Conservation (phyloP, 2,329 filamentous ascomycete genomes). For the Tothia fuscella region DNA sequence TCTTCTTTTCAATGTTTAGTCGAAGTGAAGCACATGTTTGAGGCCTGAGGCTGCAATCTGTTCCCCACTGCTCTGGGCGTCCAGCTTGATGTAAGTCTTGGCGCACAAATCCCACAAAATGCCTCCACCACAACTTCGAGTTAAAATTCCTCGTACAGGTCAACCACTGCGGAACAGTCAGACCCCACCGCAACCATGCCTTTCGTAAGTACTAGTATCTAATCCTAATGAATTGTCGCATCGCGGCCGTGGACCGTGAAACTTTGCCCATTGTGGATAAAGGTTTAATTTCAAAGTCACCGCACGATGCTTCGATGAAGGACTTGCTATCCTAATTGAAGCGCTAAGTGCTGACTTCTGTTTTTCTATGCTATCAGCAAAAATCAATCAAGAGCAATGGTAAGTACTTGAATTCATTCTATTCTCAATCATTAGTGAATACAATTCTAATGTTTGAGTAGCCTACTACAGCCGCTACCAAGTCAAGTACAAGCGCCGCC, state of each 20-base stretch:
- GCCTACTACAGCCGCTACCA: slow-evolving; percentile 69
- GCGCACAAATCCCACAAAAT: no score
- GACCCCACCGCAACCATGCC: slow-evolving; percentile 28
- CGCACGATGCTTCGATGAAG: slow-evolving; percentile 92
- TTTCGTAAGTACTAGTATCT: slow-evolving; percentile 30
- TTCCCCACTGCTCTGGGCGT: no score
- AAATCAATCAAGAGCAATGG: slow-evolving; percentile 94
- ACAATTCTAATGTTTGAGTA: neutral
- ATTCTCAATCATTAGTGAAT: slow-evolving; percentile 10
- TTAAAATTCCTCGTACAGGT: no score
- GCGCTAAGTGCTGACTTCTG: slow-evolving; percentile 99
- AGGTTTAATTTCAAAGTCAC: slow-evolving; percentile 44
- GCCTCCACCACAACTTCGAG: no score
- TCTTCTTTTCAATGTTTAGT: no score
- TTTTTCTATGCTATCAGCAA: slow-evolving; percentile 48
- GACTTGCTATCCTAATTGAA: slow-evolving; percentile 52
- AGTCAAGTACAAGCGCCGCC: slow-evolving; percentile 99
- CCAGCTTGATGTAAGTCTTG: no score
- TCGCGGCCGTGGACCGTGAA: slow-evolving; percentile 13
- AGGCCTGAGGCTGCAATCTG: no score
- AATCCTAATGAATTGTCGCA: slow-evolving; percentile 1
- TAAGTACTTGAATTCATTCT: slow-evolving; percentile 37
- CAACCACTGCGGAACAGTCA: no score
- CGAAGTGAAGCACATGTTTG: no score
- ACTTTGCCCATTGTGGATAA: slow-evolving; percentile 18